Evolutionary conservation across 805 yeast genomes (phyloP), one percentile per base, ranked within the genome.

Genomic region (Brettanomyces anomalus): DNA sequence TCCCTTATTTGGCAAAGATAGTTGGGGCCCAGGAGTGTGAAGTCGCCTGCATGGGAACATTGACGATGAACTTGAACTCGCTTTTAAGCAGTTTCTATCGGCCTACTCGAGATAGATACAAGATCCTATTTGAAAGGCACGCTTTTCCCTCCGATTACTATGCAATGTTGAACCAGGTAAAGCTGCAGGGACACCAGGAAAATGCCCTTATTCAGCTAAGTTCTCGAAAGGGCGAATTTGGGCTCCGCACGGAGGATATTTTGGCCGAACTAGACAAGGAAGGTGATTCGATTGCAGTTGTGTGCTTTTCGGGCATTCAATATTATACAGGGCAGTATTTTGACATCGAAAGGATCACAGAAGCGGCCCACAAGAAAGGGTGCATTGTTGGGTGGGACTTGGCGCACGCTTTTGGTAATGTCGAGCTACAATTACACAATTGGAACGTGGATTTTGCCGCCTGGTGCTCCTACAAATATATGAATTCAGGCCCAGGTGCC

Each of bases 351-450:
- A 58, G 59, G n/a, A 86, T 89, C 52, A 88, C 97, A 1, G 53
- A 55, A 7, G 66, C 65, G 38, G 88, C 82, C 4, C 80, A 85
- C 44, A 50, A 55, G 17, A 57, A 54, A 45, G 74, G 64, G 20
- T 71, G 84, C 31, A 65, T 74, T 2, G 84, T 81, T 24, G 97
- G 96, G 1, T 89, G 96, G 96, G 97, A 89, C 60, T 68, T 89
- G 51, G 97, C 97, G 1, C 97, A 89, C 59, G 96, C 94, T 2
- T 90, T 72, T 2, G 97, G 97, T 2, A 90, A 90, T 59, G 89
- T 86, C 2, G 79, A 77, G 6, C 61, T 90, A 41, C 53, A 72
- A 39, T 64, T 89, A 41, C 97, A 89, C 58, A 86, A 85, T 39
- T 89, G 96, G 96, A 66, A 72, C 44, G 93, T 85, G 4, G 97